Base-by-base conservation (phyloP, 768 basidiomycete genomes). In the Calocybe gangraenosa region DNA sequence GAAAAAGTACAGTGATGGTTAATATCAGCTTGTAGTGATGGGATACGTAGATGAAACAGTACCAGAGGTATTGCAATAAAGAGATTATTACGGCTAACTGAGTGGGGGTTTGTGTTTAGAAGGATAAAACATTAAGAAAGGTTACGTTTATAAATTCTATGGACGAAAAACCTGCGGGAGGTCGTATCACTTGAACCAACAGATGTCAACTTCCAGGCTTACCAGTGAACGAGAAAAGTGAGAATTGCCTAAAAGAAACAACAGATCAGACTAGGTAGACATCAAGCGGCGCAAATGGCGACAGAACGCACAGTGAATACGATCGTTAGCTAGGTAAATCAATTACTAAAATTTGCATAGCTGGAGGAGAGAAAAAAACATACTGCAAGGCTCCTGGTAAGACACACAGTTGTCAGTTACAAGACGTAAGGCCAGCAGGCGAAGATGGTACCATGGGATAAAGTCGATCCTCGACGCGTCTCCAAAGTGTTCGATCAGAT, bases 221-320 rank as follows among this genome's bases (percentile, higher is more conserved):
- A 76, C 74, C 75, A 72, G 47, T 78, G 76, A 3, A 78, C 75
- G 19, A 76, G 62, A 40, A 76, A 69, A 0, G 75, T 78, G 22
- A 75, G 59, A 20, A 72, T 52, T 0, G 74, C 75, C 74, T 71
- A 34, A 20, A 19, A 19, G 21, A 28, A 19, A 7, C 17, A 38
- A 7, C 17, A 21, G 5, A 31, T 14, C n/a, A 19, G 22, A 17
- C 10, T 40, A n/a, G n/a, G n/a, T n/a, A n/a, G n/a, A n/a, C 7
- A n/a, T 19, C 13, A 15, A 8, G 25, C 11, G 25, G 11, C 11
- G 18, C n/a, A 43, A 17, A 38, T 15, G 22, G 15, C 10, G 39
- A 5, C 9, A 7, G 17, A 62, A 30, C 23, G 20, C 46, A 68
- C 70, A 51, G 66, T 66, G 15, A 65, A 50, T 11, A 62, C 60